Evolutionary conservation across 495 filamentous ascomycete species (phyloP), one percentile per base, ranked within the genome.

Genomic region (Rostrohypoxylon terebratum): DNA sequence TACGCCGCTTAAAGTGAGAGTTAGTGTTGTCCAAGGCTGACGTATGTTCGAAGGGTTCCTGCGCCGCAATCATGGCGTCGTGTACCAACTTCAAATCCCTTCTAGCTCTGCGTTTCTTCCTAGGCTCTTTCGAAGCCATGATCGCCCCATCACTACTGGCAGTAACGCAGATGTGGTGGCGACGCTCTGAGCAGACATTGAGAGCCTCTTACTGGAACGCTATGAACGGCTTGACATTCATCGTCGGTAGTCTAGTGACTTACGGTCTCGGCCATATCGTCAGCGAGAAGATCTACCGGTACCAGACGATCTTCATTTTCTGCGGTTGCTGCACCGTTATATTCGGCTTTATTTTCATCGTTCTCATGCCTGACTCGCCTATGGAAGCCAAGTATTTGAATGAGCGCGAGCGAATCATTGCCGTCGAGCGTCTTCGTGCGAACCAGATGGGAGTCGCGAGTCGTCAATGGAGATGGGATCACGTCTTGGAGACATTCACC

Each of bases 211-310:
- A 83, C 75, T 84, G 82, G 85, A 85, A 85, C 63, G 78, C 83
- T 23, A 87, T 86, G 85, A 82, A 85, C 59, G 84, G 85, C 4
- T 71, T 84, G 4, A 83, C 82, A 13, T 79, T 80, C 58, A 83
- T 86, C 31, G 80, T 86, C 20, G 83, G 78, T 34, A 83, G 81
- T 45, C 62, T 90, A 36, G 83, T 90, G 33, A 86, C 86, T 0
- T 91, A 86, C 59, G 87, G 87, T 18, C 81, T 91, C 9, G 88
- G 87, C 1, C 88, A 90, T 68, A 88, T 90, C 65, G 62, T 82
- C 0, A 87, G 84, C 34, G 62, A 80, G 0, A 72, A 80, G 9
- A 81, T 91, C 45, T 83, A 84, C 55, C 81, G 86, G 16, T 90
- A 88, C 63, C 88, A 92, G 80, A 82, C 85, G 28, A 85, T 89